Conservation (phyloP, 768 basidiomycete genomes). For the Peribolospora baueri region DNA sequence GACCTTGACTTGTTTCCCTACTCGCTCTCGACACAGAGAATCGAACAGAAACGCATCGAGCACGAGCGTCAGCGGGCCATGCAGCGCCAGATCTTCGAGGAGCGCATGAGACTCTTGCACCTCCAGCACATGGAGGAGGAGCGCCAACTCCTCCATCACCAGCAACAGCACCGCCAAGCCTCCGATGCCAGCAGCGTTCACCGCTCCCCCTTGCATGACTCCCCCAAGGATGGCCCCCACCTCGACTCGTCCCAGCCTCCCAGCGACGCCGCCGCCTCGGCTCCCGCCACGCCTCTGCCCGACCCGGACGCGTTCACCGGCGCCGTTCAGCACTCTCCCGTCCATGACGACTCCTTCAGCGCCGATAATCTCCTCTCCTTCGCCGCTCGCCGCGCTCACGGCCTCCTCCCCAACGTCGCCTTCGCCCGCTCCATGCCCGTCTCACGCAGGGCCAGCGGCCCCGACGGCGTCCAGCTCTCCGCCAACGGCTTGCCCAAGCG, state of each 20-base stretch:
- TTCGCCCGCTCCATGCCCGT: not conserved
- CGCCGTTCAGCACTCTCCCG: conserved; percentile 28
- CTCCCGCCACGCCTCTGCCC: conserved; percentile 26
- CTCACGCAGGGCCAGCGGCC: not conserved
- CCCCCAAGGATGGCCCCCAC: conserved; percentile 66
- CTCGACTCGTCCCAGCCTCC: conserved; percentile 45
- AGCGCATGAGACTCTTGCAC: conserved; percentile 37
- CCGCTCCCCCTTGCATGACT: conserved; percentile 54
- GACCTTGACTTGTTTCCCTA: too few species aligned
- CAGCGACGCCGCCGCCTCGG: conserved; percentile 24
- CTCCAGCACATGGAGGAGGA: conserved; percentile 55
- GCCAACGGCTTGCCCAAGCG: not conserved
- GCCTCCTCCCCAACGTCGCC: not conserved
- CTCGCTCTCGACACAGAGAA: conserved; percentile 31
- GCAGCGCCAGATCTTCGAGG: conserved; percentile 79
- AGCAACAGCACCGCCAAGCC: conserved; percentile 32
- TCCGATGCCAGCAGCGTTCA: conserved; percentile 29
- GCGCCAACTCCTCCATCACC: conserved; percentile 45
- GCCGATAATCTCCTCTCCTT: not conserved
- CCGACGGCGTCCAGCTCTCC: not conserved
- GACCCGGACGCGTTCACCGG: conserved; percentile 13
- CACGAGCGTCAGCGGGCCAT: conserved; percentile 70
- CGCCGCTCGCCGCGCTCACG: not conserved
- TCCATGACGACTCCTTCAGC: not conserved
- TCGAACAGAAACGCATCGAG: conserved; percentile 66